A percentile compares a stretch with the other conserved stretches of the same genome.
Evolutionary conservation across 1,284 basidiomycete genomes (phyloP).

Genomic region (Papiliotrema flavescens): DNA sequence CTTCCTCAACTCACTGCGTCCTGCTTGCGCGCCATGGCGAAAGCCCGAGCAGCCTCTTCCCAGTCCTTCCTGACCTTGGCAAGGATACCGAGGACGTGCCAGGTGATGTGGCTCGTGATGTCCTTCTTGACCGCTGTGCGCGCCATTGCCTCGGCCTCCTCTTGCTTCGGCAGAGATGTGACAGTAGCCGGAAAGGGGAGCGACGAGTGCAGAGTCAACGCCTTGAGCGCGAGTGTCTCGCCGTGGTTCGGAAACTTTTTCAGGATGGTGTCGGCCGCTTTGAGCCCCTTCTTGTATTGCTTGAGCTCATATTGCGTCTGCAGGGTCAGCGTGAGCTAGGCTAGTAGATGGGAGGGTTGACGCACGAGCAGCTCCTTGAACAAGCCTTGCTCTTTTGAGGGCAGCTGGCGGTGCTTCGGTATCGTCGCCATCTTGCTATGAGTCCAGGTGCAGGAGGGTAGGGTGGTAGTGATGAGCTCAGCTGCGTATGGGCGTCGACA

Average conservation of each 20-base stretch:
- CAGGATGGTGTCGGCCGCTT: conserved; percentile 89
- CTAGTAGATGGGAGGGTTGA: not conserved
- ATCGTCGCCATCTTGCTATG: conserved; percentile 19
- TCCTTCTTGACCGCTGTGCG: conserved; percentile 84
- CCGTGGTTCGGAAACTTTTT: conserved; percentile 96
- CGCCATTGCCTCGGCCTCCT: conserved; percentile 73
- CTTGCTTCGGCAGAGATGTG: conserved; percentile 62
- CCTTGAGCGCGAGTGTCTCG: conserved; percentile 92
- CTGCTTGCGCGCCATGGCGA: conserved; percentile 67
- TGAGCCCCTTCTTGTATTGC: conserved; percentile 85
- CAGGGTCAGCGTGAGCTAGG: not conserved
- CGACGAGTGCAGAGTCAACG: conserved; percentile 64
- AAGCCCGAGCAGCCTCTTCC: conserved; percentile 55
- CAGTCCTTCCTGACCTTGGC: conserved; percentile 63
- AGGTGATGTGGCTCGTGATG: conserved; percentile 90
- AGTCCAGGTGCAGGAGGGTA: not conserved
- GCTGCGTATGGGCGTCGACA: too few relatives aligned
- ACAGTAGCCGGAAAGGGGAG: conserved; percentile 44
- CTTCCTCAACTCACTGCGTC: conserved; percentile 65
- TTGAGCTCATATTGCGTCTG: conserved; percentile 76
- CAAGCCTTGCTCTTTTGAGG: conserved; percentile 77
- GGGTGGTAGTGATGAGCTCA: not conserved
- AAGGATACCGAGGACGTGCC: conserved; percentile 95
- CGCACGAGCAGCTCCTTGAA: conserved; percentile 82
- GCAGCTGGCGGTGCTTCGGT: conserved; percentile 53